Base-by-base conservation (phyloP, 768 basidiomycete species). In the Lentinula guzmanii region DNA sequence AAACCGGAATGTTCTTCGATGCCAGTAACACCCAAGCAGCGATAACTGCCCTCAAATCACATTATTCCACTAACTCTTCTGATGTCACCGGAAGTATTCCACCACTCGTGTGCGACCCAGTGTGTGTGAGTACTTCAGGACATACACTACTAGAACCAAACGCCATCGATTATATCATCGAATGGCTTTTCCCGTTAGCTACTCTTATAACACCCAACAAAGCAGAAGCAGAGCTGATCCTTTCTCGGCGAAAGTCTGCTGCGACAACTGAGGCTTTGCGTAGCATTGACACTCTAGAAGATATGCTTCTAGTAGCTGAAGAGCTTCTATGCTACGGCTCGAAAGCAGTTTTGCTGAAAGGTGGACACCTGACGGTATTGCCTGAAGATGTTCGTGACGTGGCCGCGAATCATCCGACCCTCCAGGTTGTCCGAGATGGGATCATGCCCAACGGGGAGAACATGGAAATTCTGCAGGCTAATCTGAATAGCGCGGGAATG, bases 111-210 rank as follows among this genome's bases (percentile, higher is more conserved):
- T 85, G 91, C 63, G 95, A 98, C 69, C 94, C 95, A 0, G 94
- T 98, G 9, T 93, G 87, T 68, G 90, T 96, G 1, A 93, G 92
- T 3, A 96, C 95, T 0, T 93, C 91, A 0, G 93, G 93, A 2
- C 91, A 95, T 68, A 83, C 79, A 6, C 79, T 98, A 1, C 78
- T 97, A 8, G 78, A 86, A 5, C 73, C 81, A 15, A 81, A 84
- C 10, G 93, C 95, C 0, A 68, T 95, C 59, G 70, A 79, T 7
- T 76, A 79, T 2, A 66, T 97, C 63, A 77, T 84, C 6, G 60
- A 73, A 0, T 79, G 86, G n/a, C 72, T 96, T 1, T 82, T 95
- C 53, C 92, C 93, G 0, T 73, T 90, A 16, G 77, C 89, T 0
- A 76, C 80, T 0, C 70, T 95, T 45, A 78, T 98, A 55, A 96